Percentiles rank a stretch among this genome's conserved stretches.
phyloP scores from a whole-genome alignment of 2,329 filamentous ascomycete species.

The Phialophora expanda region DNA sequence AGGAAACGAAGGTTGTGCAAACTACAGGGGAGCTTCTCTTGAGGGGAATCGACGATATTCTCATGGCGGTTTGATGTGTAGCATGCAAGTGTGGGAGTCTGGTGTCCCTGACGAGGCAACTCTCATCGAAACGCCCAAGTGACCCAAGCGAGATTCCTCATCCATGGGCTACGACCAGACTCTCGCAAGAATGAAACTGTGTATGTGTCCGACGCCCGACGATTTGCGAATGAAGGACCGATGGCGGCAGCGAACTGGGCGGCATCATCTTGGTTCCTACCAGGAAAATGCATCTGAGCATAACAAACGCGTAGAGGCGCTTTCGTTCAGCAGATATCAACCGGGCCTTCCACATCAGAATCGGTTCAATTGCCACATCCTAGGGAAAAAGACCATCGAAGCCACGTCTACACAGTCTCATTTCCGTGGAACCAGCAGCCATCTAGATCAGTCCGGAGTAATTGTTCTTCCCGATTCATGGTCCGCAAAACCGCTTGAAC shows the following conservation, averaged over 20 bases:
- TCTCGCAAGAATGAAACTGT: neutral
- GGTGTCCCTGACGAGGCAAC: neutral
- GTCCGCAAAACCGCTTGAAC: neutral
- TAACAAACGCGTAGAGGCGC: too few species aligned
- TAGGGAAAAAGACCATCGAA: too few species aligned
- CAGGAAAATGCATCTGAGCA: too few species aligned
- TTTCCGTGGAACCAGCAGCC: neutral
- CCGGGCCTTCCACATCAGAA: neutral
- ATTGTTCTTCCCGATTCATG: neutral
- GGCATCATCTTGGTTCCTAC: too few species aligned
- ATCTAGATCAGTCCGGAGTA: neutral
- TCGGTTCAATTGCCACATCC: neutral
- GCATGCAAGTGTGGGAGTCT: neutral
- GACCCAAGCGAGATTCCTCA: neutral
- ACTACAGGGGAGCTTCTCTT: constrained; percentile 17
- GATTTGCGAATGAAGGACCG: neutral
- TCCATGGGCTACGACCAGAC: neutral
- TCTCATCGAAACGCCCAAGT: neutral
- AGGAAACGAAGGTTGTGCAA: constrained; percentile 7
- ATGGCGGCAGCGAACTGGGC: neutral
- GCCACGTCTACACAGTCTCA: neutral
- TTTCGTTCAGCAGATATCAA: neutral
- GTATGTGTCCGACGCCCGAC: neutral
- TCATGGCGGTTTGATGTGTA: constrained; percentile 7
- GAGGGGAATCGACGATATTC: constrained; percentile 15